Conservation (phyloP, 805 yeast genomes). For the Metschnikowia henanensis region DNA sequence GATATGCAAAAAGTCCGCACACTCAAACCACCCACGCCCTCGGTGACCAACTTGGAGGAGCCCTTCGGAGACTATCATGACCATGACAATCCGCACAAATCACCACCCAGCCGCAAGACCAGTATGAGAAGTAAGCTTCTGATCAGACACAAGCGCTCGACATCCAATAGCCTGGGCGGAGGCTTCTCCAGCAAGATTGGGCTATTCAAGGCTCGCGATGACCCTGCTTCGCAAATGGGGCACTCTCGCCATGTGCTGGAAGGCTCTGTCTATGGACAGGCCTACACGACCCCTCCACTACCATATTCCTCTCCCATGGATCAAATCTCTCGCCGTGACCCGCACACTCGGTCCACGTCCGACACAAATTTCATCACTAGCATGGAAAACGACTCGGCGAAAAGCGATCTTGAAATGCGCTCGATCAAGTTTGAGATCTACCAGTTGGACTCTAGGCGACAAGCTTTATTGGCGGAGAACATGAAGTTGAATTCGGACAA, state of each 20-base stretch:
- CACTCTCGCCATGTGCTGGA: constrained; percentile 43
- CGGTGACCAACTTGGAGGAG: constrained; percentile 38
- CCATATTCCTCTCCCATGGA: constrained; percentile 32
- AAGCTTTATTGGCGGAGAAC: constrained; percentile 25
- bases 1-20: constrained; percentile 14
- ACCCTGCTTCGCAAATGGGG: constrained; percentile 20
- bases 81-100: not conserved
- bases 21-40: constrained; percentile 24
- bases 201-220: constrained; percentile 32
- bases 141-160: constrained; percentile 42
- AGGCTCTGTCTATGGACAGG: constrained; percentile 34
- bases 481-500: constrained; percentile 30
- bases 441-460: constrained; percentile 30
- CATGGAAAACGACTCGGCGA: constrained; percentile 15
- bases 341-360: constrained; percentile 44
- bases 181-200: constrained; percentile 29
- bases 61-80: constrained; percentile 6
- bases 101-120: constrained; percentile 26
- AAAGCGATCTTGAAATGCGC: constrained; percentile 40
- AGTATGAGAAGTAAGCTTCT: constrained; percentile 33
- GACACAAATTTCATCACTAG: constrained; percentile 36
- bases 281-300: constrained; percentile 46
- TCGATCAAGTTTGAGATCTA: constrained; percentile 40
- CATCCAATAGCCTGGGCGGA: constrained; percentile 34
- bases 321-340: constrained; percentile 15